Evolutionary conservation across 2,329 filamentous ascomycete species (phyloP), one percentile per base, ranked within the genome.

Genomic region (Hypoxylon sp.): DNA sequence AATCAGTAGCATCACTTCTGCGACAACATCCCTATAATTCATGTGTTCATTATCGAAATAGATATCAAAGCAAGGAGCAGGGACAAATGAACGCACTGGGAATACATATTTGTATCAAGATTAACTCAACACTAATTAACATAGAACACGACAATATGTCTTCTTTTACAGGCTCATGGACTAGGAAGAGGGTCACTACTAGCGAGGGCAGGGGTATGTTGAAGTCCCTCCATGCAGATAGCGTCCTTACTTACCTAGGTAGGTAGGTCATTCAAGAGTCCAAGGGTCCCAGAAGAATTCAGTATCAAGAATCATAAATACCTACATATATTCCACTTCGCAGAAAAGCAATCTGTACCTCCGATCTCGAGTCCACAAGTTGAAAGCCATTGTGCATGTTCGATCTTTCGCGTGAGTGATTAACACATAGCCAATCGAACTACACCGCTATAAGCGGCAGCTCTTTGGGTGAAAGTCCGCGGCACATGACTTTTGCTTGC

Each of bases 401-500:
- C 8, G 9, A 35, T 22, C 29, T 52, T 52, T 35, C 19, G 29
- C 17, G 19, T n/a, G n/a, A 26, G 26, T 17, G 22, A 22, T 26
- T 31, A 3, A 14, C 19, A 22, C 19, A 22, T 14, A 14, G 6
- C 60, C 60, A 63, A 63, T 58, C 52, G 52, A n/a, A 47, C 24
- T 22, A 48, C 46, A 39, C 37, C 59, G 44, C 55, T 58, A 57
- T 13, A 46, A n/a, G 62, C 57, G 62, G 55, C 9, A 46, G 44
- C 9, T 17, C 39, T 47, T 53, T 35, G 50, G 39, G 14, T 37
- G 53, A 52, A 62, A 48, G 24, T 46, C 52, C 42, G 42, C 63
- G 57, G 59, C 60, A 60, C 52, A 64, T 62, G 67, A 65, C 64
- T 63, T 63, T 19, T 19, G 24, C 58, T 44, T 59, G 61, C 55